These are phyloP conservation scores for Citrus glauca DNA, from an alignment of 345 rosid species.

Conservation along the genomic window DNA sequence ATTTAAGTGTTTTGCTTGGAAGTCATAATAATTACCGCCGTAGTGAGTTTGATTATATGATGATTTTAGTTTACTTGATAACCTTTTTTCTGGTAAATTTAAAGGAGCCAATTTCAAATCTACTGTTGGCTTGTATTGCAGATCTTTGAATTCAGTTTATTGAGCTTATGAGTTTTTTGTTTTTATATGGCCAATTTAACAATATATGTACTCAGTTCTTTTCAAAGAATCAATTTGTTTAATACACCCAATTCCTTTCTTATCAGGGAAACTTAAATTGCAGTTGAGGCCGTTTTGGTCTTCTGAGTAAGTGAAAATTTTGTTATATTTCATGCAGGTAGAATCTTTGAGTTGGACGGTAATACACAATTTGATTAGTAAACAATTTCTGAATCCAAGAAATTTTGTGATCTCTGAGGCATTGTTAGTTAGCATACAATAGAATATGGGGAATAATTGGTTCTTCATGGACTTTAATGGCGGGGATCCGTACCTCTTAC, in stretches of 20 bases:
- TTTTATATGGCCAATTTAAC: not conserved
- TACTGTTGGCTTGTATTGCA: not conserved
- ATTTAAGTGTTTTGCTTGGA: not conserved
- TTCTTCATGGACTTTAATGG: conserved; percentile 47
- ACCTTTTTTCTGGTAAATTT: not conserved
- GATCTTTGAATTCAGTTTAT: not conserved
- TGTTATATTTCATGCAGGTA: conserved; percentile 16
- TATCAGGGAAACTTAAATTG: not conserved
- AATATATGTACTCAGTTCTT: no score
- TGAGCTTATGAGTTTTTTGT: not conserved
- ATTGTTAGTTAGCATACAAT: not conserved
- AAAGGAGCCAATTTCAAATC: not conserved
- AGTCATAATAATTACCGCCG: not conserved
- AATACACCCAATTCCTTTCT: not conserved
- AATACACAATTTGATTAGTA: not conserved
- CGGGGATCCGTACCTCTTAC: conserved; percentile 38
- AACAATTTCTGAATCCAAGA: conserved; percentile 1
- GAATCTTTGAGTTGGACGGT: not conserved
- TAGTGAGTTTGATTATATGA: not conserved
- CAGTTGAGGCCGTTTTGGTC: not conserved
- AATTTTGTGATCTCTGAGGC: conserved; percentile 15
- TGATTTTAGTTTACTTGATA: not conserved
- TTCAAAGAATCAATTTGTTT: not conserved
- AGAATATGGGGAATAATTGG: conserved; percentile 42
- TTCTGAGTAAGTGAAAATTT: not conserved